These are phyloP conservation scores for Sugiyamaella qingdaonensis DNA, from an alignment of 805 yeast species.

Conservation along the genomic window DNA sequence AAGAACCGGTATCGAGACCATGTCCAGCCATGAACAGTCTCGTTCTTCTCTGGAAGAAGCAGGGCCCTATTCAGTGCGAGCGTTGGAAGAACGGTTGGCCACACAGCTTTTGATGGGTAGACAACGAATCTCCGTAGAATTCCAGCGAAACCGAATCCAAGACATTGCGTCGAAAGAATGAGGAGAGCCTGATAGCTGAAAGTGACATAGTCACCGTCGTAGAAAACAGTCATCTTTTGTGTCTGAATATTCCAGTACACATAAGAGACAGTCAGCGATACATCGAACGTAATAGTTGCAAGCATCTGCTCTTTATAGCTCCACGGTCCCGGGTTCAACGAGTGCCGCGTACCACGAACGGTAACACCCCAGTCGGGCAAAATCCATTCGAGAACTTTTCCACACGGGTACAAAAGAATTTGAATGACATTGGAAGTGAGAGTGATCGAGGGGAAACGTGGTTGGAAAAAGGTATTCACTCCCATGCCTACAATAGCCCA, in stretches of 20 bases:
- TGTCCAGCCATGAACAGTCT: conserved; percentile 55
- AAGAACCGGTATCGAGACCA: conserved; percentile 52
- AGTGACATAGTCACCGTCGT: conserved; percentile 31
- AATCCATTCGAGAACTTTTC: conserved; percentile 32
- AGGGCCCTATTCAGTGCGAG: conserved; percentile 51
- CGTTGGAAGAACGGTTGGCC: conserved; percentile 55
- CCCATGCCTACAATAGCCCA: conserved; percentile 52
- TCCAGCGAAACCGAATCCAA: conserved; percentile 53
- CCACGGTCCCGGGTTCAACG: conserved; percentile 61
- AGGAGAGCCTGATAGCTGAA: conserved; percentile 44
- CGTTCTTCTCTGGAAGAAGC: conserved; percentile 38
- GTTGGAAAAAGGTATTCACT: conserved; percentile 52
- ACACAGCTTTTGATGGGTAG: conserved; percentile 42
- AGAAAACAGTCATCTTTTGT: conserved; percentile 32
- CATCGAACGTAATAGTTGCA: conserved; percentile 40
- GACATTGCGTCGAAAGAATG: conserved; percentile 45
- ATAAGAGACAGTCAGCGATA: conserved; percentile 30
- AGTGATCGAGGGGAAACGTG: conserved; percentile 47
- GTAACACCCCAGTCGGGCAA: conserved; percentile 46
- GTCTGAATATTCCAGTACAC: conserved; percentile 19
- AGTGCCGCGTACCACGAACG: conserved; percentile 37
- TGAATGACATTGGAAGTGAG: conserved; percentile 42
- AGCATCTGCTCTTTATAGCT: conserved; percentile 60
- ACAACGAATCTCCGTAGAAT: conserved; percentile 49
- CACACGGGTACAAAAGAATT: conserved; percentile 48